A percentile compares a stretch with the other conserved stretches of the same genome.
Evolutionary conservation across 2,329 filamentous ascomycete genomes (phyloP).

Genomic region (Lecanicillium sp.): DNA sequence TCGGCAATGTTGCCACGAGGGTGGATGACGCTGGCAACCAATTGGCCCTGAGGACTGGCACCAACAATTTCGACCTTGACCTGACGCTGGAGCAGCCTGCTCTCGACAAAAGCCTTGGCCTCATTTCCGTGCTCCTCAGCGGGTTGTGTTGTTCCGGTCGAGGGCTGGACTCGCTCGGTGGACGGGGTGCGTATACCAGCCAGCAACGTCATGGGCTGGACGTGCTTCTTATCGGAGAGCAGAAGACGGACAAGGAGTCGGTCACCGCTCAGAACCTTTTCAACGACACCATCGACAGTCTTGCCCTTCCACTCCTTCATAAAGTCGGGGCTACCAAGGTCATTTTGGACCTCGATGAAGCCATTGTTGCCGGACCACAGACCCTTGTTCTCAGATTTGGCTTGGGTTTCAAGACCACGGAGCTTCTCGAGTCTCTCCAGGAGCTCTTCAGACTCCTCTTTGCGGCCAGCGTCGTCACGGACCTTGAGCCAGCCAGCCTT

Average conservation of each 20-base stretch:
- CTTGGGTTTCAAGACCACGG: conserved; percentile 66
- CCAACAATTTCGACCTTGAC: conserved; percentile 79
- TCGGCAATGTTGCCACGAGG: conserved; percentile 88
- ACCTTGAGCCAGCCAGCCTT: conserved; percentile 89
- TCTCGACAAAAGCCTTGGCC: conserved; percentile 79
- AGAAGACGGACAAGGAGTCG: conserved; percentile 78
- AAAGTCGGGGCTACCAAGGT: conserved; percentile 72
- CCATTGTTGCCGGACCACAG: conserved; percentile 63
- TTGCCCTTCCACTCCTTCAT: conserved; percentile 79
- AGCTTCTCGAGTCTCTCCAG: conserved; percentile 67
- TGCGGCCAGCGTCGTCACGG: conserved; percentile 85
- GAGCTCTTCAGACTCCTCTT: conserved; percentile 76
- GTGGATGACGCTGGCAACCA: conserved; percentile 83
- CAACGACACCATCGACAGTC: conserved; percentile 75
- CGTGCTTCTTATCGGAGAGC: conserved; percentile 72
- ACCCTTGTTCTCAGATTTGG: conserved; percentile 71
- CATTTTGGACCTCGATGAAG: conserved; percentile 70
- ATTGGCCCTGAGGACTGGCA: conserved; percentile 78
- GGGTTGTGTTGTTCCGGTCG: conserved; percentile 70
- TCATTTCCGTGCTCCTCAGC: conserved; percentile 88
- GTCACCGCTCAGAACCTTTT: conserved; percentile 87
- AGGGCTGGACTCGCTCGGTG: conserved; percentile 75
- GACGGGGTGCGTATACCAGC: conserved; percentile 83
- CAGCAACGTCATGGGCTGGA: conserved; percentile 80
- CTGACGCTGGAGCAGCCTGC: conserved; percentile 75